These are phyloP conservation scores for Phytopythium delawarense DNA, from an alignment of 352 stramenopile species.

Conservation along the genomic window DNA sequence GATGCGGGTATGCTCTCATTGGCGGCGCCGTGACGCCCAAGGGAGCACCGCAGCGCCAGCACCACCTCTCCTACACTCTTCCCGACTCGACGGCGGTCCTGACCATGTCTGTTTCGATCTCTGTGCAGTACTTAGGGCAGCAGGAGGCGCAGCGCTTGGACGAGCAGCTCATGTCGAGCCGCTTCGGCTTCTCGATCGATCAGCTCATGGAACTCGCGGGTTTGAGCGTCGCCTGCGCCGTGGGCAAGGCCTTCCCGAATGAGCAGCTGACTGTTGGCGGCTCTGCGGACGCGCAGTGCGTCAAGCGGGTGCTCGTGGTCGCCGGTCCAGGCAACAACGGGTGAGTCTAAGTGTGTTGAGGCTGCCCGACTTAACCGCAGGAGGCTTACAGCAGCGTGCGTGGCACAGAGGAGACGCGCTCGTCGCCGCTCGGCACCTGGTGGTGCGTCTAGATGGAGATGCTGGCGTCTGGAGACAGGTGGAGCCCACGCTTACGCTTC, in stretches of 20 bases:
- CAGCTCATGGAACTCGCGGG: constrained; percentile 99
- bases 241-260: constrained; percentile 68
- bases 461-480: not conserved
- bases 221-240: constrained; percentile 90
- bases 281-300: not conserved
- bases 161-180: constrained; percentile 86
- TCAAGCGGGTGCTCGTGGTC: constrained; percentile 87
- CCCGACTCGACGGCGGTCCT: not conserved
- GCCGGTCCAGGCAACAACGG: constrained; percentile 98
- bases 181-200: constrained; percentile 91
- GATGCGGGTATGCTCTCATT: constrained; percentile 7
- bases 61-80: not conserved
- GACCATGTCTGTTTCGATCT: not conserved
- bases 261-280: not conserved
- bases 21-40: not conserved
- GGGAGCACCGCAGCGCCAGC: too few species aligned
- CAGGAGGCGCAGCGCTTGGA: constrained; percentile 82
- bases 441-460: constrained; percentile 28
- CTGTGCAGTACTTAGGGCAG: constrained; percentile 58
- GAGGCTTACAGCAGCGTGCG: not conserved
- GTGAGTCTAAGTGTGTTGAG: constrained; percentile 15
- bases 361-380: too few species aligned
- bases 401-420: constrained; percentile 92
- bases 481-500: not conserved
- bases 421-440: constrained; percentile 96